Evolutionary conservation across 78 protist genomes (phyloP), one percentile per base, ranked within the genome.

Genomic region (Cavenderia fasciculata): DNA sequence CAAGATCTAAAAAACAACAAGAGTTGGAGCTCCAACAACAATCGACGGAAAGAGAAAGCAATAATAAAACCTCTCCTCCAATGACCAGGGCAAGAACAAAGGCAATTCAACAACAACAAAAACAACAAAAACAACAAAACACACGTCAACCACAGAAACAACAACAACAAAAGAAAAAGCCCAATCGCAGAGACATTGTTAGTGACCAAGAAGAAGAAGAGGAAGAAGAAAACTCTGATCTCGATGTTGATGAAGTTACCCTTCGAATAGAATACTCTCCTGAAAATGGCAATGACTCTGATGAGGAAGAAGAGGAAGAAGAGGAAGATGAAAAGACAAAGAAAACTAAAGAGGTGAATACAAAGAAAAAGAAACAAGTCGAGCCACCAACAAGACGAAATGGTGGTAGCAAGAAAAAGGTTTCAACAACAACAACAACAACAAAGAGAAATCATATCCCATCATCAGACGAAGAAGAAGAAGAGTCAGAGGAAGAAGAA

Each of bases 401-500:
- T 52, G 21, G n/a, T 19, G 21, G 59, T 19, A 52, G 21, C 8
- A 57, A 57, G 33, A 57, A 57, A 27, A 29, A 57, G 27, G 3
- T 2, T 21, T 3, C 18, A 10, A 27, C 8, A 3, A 27, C 18
- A 57, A 3, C 46, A 68, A 2, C 51, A 44, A 5, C 52, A 47
- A 31, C 66, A 77, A 63, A 23, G 56, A 76, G 54, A 27, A 62
- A 72, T 19, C 14, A 34, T 11, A 12, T 12, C 54, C 54, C 27
- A 12, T 54, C 78, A 34, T 72, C 68, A 1, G 68, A 72, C 4
- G 68, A 72, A n/a, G 68, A 72, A 2, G 79, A 72, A 10, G 61
- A 72, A 76, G 66, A 77, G 16, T n/a, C 16, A 25, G 18, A 47
- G 5, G 75, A 68, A 43, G 44, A 44, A 11, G 51, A 63, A 11